A percentile compares a stretch with the other conserved stretches of the same genome.
Evolutionary conservation across 768 basidiomycete species (phyloP).

Genomic region (Rhodotorula kratochvilovae): DNA sequence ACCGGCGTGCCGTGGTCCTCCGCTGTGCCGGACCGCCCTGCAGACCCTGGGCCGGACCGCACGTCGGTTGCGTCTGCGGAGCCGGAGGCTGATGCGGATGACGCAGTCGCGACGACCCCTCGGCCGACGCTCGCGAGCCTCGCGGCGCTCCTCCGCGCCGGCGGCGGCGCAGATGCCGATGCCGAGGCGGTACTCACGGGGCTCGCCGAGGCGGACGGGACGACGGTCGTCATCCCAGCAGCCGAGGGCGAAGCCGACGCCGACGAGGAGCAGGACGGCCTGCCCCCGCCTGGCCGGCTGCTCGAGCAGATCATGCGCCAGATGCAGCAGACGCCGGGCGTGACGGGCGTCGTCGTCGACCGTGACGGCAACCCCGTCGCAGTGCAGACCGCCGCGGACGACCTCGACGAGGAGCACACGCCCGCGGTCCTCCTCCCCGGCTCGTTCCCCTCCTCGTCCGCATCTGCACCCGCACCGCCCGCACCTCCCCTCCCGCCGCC

Average conservation of each 20-base stretch:
- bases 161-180: slow-evolving; percentile 49
- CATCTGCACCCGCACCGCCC: not conserved
- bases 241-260: not conserved
- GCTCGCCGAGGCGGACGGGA: not conserved
- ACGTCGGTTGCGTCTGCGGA: too few relatives aligned
- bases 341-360: not conserved
- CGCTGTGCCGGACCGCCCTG: not conserved
- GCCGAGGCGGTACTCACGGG: not conserved
- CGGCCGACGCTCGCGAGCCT: not conserved
- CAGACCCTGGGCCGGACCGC: too few relatives aligned
- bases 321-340: not conserved
- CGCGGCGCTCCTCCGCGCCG: not conserved
- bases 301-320: not conserved
- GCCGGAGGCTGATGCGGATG: not conserved
- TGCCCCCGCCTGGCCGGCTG: too few relatives aligned
- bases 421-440: not conserved
- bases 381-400: not conserved
- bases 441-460: not conserved
- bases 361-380: not conserved
- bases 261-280: not conserved
- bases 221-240: not conserved
- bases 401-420: not conserved
- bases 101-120: not conserved
- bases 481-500: slow-evolving; percentile 51
- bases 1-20: not conserved